phyloP scores from a whole-genome alignment of 352 stramenopile species.

The Globisporangium nodosum region DNA sequence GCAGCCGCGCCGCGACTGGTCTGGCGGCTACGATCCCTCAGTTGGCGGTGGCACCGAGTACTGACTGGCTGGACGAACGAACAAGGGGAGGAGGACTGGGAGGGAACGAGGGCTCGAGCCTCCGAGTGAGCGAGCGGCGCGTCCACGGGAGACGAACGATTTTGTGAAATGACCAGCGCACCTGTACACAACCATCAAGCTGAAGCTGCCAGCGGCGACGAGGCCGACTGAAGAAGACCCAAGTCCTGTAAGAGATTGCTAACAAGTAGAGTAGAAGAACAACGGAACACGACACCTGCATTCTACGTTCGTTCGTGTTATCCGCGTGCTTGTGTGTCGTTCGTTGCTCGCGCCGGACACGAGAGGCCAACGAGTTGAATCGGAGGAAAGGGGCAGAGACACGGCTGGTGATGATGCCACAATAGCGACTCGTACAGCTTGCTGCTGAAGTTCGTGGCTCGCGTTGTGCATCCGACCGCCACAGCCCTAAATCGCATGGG shows the following conservation, averaged over 20 bases:
- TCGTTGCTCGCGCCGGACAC: no score
- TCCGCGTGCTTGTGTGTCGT: no score
- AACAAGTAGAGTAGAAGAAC: slow-evolving; percentile 14
- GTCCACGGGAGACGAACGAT: background rate
- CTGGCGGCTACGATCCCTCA: slow-evolving; percentile 41
- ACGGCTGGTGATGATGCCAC: no score
- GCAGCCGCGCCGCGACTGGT: slow-evolving; percentile 48
- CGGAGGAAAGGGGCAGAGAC: no score
- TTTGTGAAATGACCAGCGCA: slow-evolving; percentile 13
- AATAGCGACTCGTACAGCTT: no score
- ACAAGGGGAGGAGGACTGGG: background rate
- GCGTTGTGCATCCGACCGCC: no score
- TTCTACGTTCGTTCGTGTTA: no score
- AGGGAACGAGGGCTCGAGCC: background rate
- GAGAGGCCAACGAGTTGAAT: no score
- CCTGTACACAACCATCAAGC: slow-evolving; percentile 7
- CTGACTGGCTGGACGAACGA: slow-evolving; percentile 20
- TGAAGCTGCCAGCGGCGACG: slow-evolving; percentile 1
- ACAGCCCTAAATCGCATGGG: no score
- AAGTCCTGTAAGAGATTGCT: slow-evolving; percentile 13
- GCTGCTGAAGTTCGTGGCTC: no score
- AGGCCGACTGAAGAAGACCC: slow-evolving; percentile 6
- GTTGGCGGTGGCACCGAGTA: slow-evolving; percentile 13
- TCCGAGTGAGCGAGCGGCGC: background rate
- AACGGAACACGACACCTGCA: no score